Evolutionary conservation across 1,284 basidiomycete genomes (phyloP).

Genomic region (Cutaneotrichosporon mucoides): DNA sequence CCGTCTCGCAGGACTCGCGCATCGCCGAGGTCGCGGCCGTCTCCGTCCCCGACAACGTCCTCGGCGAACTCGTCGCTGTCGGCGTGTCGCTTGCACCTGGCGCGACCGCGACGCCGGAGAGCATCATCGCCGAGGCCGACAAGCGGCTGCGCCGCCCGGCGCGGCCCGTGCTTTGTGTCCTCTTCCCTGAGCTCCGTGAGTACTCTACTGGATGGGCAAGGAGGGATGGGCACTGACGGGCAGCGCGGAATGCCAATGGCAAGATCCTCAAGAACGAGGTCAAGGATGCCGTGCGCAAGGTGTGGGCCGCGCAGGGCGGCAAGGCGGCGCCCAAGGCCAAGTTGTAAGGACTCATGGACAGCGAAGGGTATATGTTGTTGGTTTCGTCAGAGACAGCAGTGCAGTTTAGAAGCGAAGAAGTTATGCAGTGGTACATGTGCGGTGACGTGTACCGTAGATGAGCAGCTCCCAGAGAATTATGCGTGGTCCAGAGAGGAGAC

Average conservation of each 20-base stretch:
- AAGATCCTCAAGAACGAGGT: conserved; percentile 19
- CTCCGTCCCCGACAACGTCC: conserved; percentile 31
- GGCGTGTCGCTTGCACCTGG: conserved; percentile 29
- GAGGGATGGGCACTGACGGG: neutral
- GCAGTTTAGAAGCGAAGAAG: too few species aligned
- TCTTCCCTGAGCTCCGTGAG: conserved; percentile 15
- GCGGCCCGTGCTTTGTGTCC: conserved; percentile 12
- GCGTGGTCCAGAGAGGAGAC: too few species aligned
- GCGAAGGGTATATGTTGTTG: too few species aligned
- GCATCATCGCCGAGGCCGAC: conserved; percentile 13
- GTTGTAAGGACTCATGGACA: conserved; percentile 3
- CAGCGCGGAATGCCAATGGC: conserved; percentile 18
- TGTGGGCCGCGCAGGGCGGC: conserved; percentile 14
- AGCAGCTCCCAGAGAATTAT: too few species aligned
- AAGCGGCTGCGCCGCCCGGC: conserved; percentile 19
- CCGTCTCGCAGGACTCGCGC: conserved; percentile 30
- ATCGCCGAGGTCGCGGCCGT: conserved; percentile 37
- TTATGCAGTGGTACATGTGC: too few species aligned
- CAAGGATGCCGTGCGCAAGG: conserved; percentile 17
- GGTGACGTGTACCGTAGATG: too few species aligned
- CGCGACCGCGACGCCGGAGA: conserved; percentile 4
- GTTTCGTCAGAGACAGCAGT: too few species aligned
- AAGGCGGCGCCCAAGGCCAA: conserved; percentile 7
- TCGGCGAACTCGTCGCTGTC: conserved; percentile 42
- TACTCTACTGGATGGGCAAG: too few species aligned